phyloP scores from a whole-genome alignment of 208 protist species.

The Angomonas deanei region DNA sequence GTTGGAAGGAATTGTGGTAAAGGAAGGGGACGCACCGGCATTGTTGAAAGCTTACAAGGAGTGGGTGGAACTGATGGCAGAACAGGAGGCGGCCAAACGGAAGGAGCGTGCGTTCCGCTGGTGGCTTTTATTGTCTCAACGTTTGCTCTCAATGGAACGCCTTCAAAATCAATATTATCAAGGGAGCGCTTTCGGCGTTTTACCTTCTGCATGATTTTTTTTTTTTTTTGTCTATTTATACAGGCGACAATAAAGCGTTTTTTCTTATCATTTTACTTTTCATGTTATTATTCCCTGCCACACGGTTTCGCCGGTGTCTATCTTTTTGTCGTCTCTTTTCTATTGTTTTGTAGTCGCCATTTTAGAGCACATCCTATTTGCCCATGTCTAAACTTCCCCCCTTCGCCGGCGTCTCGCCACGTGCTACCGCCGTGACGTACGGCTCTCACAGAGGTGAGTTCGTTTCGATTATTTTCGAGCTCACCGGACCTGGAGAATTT shows the following conservation, averaged over 20 bases:
- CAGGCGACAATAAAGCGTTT: background rate
- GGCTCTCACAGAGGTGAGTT: constrained; percentile 74
- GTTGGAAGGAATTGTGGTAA: constrained; percentile 81
- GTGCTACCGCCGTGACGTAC: constrained; percentile 63
- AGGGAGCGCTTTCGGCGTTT: constrained; percentile 17
- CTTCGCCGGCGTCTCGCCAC: constrained; percentile 81
- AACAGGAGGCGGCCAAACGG: constrained; percentile 76
- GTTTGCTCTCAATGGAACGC: constrained; percentile 65
- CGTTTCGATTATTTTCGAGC: constrained; percentile 78
- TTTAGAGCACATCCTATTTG: constrained; percentile 18
- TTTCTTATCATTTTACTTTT: background rate
- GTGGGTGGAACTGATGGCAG: constrained; percentile 71
- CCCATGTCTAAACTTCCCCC: constrained; percentile 42
- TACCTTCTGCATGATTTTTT: constrained; percentile 7
- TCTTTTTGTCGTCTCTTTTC: background rate
- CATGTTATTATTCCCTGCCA: background rate
- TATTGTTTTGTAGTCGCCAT: constrained; percentile 3
- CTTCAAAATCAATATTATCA: constrained; percentile 73
- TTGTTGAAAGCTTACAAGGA: constrained; percentile 77
- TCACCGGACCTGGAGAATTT: constrained; percentile 69
- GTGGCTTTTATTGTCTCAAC: constrained; percentile 79
- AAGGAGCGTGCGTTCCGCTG: constrained; percentile 72
- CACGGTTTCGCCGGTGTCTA: background rate
- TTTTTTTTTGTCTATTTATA: background rate
- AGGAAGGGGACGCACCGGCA: constrained; percentile 27